A percentile compares a stretch with the other conserved stretches of the same genome.
Evolutionary conservation across 495 filamentous ascomycete genomes (phyloP).

Genomic region (Podospora pseudoanserina): DNA sequence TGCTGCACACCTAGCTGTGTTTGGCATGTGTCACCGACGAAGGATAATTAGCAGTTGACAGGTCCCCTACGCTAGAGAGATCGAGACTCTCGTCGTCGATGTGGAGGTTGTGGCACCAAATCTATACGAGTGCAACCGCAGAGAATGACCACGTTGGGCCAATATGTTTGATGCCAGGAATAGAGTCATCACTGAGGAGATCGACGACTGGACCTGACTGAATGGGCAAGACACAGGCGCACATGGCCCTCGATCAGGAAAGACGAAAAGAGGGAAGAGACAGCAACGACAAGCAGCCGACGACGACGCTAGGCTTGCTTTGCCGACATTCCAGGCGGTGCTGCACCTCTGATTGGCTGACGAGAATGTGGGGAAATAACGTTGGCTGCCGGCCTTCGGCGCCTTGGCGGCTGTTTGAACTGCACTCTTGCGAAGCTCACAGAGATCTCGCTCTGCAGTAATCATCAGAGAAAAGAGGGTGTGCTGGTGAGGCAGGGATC

Average conservation of each 20-base stretch:
- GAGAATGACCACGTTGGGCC: background rate
- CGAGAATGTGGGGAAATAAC: constrained; percentile 26
- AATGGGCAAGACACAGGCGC: constrained; percentile 7
- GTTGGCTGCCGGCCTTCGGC: constrained; percentile 9
- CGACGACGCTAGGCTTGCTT: constrained; percentile 27
- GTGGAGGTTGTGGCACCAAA: constrained; percentile 3
- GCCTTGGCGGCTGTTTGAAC: constrained; percentile 4
- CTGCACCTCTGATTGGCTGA: constrained; percentile 26
- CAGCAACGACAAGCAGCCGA: constrained; percentile 6
- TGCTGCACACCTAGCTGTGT: constrained; percentile 9
- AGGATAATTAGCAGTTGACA: background rate
- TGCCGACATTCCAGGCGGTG: constrained; percentile 30
- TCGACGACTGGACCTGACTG: constrained; percentile 4
- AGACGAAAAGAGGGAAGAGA: constrained; percentile 4
- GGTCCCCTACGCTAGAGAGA: background rate
- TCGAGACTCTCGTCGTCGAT: background rate
- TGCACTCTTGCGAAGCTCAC: background rate
- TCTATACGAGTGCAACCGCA: background rate
- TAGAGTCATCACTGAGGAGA: background rate
- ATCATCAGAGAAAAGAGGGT: background rate
- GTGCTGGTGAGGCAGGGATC: background rate
- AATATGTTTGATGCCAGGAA: constrained; percentile 5
- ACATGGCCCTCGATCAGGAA: constrained; percentile 6
- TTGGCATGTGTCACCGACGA: constrained; percentile 8
- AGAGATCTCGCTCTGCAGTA: background rate